These are phyloP conservation scores for Coccinonectria pachysandricola DNA, from an alignment of 2,329 filamentous ascomycete species.

Conservation along the genomic window DNA sequence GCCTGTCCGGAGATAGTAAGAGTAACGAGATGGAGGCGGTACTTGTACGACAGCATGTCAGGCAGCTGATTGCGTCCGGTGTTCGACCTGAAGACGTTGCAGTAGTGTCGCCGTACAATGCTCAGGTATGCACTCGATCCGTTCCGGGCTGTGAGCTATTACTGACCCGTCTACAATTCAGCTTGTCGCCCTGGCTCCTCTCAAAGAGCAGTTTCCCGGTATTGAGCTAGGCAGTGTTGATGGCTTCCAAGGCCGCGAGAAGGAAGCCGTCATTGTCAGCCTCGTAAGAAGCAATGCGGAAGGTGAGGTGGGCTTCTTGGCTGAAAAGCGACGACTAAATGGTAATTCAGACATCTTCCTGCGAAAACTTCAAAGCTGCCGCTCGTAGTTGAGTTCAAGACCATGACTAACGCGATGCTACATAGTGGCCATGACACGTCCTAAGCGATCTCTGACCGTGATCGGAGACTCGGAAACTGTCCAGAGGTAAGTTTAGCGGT, in stretches of 20 bases:
- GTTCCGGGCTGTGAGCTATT: no score
- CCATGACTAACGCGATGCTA: slow-evolving; percentile 16
- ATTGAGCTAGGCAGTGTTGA: slow-evolving; percentile 95
- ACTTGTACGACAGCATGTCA: slow-evolving; percentile 69
- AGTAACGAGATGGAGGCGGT: slow-evolving; percentile 86
- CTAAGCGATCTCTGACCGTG: slow-evolving; percentile 79
- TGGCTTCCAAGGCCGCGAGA: slow-evolving; percentile 94
- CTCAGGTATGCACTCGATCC: slow-evolving; percentile 63
- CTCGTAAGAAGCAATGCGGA: slow-evolving; percentile 86
- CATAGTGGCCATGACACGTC: slow-evolving; percentile 97
- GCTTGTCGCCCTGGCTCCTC: slow-evolving; percentile 65
- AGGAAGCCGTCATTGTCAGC: slow-evolving; percentile 87
- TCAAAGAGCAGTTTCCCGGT: slow-evolving; percentile 73
- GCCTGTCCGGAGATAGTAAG: slow-evolving; percentile 55
- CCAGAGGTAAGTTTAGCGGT: slow-evolving; percentile 68
- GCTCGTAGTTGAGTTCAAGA: slow-evolving; percentile 2
- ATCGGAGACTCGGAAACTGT: slow-evolving; percentile 94
- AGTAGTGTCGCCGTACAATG: slow-evolving; percentile 93
- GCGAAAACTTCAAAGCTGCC: slow-evolving; percentile 3
- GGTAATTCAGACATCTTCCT: no score
- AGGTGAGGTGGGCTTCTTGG: slow-evolving; percentile 84
- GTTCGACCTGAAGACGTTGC: slow-evolving; percentile 78
- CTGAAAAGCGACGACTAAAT: slow-evolving; percentile 84
- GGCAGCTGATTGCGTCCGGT: slow-evolving; percentile 65
- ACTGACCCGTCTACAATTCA: no score